Evolutionary conservation across 352 stramenopile genomes (phyloP).

Genomic region (Aphanomyces invadans): DNA sequence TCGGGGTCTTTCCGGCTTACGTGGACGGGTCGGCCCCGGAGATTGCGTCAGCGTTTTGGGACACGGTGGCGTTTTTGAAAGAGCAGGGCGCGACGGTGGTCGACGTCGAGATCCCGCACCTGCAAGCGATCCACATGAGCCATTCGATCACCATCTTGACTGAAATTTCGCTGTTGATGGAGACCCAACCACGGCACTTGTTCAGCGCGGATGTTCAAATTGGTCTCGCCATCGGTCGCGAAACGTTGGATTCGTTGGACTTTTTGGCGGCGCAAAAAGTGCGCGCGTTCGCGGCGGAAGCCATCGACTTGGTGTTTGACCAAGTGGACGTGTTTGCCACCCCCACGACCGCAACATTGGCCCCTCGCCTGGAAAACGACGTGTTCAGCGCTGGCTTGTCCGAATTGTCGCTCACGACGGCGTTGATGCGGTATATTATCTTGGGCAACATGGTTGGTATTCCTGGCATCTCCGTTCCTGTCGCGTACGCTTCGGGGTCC

Average conservation of each 20-base stretch:
- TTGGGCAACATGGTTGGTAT: constrained; percentile 85
- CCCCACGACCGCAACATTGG: constrained; percentile 68
- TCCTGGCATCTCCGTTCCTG: constrained; percentile 61
- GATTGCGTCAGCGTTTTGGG: constrained; percentile 39
- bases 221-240: constrained; percentile 56
- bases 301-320: constrained; percentile 69
- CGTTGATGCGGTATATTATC: constrained; percentile 75
- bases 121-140: constrained; percentile 67
- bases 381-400: constrained; percentile 33
- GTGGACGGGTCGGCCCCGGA: constrained; percentile 62
- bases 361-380: constrained; percentile 53
- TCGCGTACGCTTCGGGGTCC: constrained; percentile 46
- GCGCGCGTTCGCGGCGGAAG: constrained; percentile 66
- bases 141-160: constrained; percentile 76
- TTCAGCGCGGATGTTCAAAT: constrained; percentile 72
- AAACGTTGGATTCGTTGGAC: constrained; percentile 55
- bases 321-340: constrained; percentile 86
- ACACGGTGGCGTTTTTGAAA: constrained; percentile 45
- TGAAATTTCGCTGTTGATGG: constrained; percentile 67
- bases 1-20: constrained; percentile 75
- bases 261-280: constrained; percentile 80
- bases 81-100: constrained; percentile 59
- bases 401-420: constrained; percentile 43
- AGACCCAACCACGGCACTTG: constrained; percentile 50
- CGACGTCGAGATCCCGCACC: constrained; percentile 63